Base-by-base conservation (phyloP, 495 filamentous ascomycete species). In the Aspergillus bertholletiae region DNA sequence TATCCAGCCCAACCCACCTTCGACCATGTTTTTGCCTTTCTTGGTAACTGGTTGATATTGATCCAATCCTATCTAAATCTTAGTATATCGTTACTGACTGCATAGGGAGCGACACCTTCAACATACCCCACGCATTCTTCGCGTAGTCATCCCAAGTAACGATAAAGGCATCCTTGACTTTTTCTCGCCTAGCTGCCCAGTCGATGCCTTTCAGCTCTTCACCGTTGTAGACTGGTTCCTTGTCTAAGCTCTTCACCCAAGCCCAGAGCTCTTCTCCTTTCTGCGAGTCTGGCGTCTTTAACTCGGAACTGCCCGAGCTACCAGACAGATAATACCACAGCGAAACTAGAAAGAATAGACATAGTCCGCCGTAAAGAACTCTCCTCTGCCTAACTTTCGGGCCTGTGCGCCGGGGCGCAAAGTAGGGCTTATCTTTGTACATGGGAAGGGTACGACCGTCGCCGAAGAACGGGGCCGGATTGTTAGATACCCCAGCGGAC, bases 401-500 rank as follows among this genome's bases (percentile, higher is more conserved):
- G 15, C 70, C 72, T 7, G 73, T 76, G 34, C 75, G 73, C 49
- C 71, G 69, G 8, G 75, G 74, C 27, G 68, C 60, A 39, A 77
- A 79, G 66, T 90, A 95, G 22, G 94, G 94, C 65, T 99, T 99
- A 71, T 99, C 94, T 77, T 99, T 99, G 72, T 99, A 99, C 86
- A 97, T 88, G 35, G 94, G 94, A 22, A 99, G 75, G 28, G 84
- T 78, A 48, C 79, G 82, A 41, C 80, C 74, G 24, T 71, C 67
- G 22, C 76, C 74, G 56, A 87, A 84, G 39, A 83, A 76, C 13
- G 73, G 74, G 41, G 74, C 71, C 43, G 83, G 58, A 56, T 76
- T 80, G 51, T 61, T 71, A n/a, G 66, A 53, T 50, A 70, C 72
- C 20, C 70, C 66, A 7, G 74, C 54, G 17, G 64, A 39, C 28